Evolutionary conservation across 148 eudicot species (phyloP), one percentile per base, ranked within the genome.

Genomic region (Nepenthes gracilis): DNA sequence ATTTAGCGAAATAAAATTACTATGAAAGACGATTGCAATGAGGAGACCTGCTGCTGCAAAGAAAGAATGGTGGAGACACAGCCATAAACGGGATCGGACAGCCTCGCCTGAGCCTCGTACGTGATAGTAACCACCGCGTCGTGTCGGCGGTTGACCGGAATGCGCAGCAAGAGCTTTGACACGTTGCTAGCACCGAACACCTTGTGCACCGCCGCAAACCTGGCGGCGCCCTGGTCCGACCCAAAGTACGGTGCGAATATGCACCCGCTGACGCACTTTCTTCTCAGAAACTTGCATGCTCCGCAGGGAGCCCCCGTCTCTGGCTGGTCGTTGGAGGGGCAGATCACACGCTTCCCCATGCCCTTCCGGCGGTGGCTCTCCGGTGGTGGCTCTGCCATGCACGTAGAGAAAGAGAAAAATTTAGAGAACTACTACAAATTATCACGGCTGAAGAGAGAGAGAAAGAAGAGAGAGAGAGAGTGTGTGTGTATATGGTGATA

Each of bases 171-270:
- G 50, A 82, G 67, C 63, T 82, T 82, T 0, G 87, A 82, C 67
- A 82, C 87, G 49, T 82, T 82, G 63, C 83, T 82, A 1, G 87
- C 87, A 3, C 87, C 87, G 43, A 82, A 82, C 57, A 82, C 81
- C 74, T 82, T 82, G 35, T 82, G 87, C 14, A 82, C 87, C 1
- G 87, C 83, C 1, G 87, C 87, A n/a, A 82, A 82, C 63, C 79
- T 66, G 6, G 83, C 83, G 3, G 81, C 78, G 0, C 87, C 87
- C 54, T 82, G 83, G 69, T 82, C 87, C 9, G 79, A 58, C 57
- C 79, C 78, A 43, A 82, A 82, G 61, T 82, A 64, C 6, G 87
- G 87, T 60, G 87, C 83, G 57, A 82, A 82, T 8, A 82, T 72
- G 58, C 87, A 82, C 23, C 77, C 87, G 1, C 48, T 70, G 2